Base-by-base conservation (phyloP, 352 stramenopile genomes). In the Peronosclerospora sorghi region DNA sequence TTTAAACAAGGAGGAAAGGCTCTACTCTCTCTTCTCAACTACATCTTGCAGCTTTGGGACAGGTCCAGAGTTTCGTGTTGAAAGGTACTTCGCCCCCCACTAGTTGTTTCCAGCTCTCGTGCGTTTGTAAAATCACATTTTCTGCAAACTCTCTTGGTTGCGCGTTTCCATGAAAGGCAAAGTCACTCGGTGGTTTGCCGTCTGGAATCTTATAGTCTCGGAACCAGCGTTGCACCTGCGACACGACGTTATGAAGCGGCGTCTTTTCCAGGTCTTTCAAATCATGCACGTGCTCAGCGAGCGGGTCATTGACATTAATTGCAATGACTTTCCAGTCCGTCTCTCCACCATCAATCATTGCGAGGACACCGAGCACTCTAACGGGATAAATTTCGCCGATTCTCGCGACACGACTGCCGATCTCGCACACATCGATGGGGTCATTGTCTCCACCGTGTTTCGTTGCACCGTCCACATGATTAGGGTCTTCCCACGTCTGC, bases 131-230 rank as follows among this genome's bases (percentile, higher is more conserved):
- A 40, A 97, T 95, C 34, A 97, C 76, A 12, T 96, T 68, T 17
- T 96, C 64, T 8, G 90, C 84, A 56, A 95, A 96, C 17, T 87
- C 73, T 13, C 56, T 65, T 7, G 73, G 41, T 53, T 83, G 86
- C 47, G 80, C 94, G 53, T 96, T 78, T 30, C 97, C 96, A 41
- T 97, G 88, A 47, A 98, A 99, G 41, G 95, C 96, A 67, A 99
- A 99, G 36, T 82, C 77, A 70, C 98, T 99, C 13, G 97, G 73
- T 10, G 95, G 94, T 76, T 99, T 99, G 41, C 96, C 95, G 69
- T 99, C 96, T 13, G 96, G 96, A 46, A 98, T 98, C 75, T 99
- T 99, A 80, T 99, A 99, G 90, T 97, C 97, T 37, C 95, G 76
- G 74, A 99, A 98, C 96, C 96, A 99, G 60, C 93, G 86, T 51